These are phyloP conservation scores for Alternaria sp. DNA, from an alignment of 2,329 filamentous ascomycete genomes.

Conservation along the genomic window DNA sequence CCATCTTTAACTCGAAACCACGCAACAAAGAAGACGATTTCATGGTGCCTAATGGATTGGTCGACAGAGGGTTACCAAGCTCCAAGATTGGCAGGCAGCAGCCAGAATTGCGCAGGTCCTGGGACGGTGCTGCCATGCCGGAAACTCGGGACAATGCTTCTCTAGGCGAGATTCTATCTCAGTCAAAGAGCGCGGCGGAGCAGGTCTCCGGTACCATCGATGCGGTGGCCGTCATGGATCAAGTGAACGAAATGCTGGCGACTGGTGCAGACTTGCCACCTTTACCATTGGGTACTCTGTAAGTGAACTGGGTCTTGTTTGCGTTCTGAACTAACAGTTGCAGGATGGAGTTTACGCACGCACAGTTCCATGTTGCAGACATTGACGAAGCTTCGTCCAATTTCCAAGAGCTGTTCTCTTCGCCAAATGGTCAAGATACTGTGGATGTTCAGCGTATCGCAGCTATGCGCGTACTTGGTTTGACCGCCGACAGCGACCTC, in stretches of 20 bases:
- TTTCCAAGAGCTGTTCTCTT: slow-evolving; percentile 26
- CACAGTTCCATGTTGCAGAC: slow-evolving; percentile 30
- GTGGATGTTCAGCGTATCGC: slow-evolving; percentile 26
- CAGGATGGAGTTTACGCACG: slow-evolving; percentile 32
- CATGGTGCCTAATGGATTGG: slow-evolving; percentile 35
- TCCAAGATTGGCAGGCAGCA: slow-evolving; percentile 13
- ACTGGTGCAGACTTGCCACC: slow-evolving; percentile 4
- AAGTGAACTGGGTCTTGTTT: slow-evolving; percentile 11
- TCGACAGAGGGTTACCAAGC: slow-evolving; percentile 11
- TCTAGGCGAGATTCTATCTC: slow-evolving; percentile 23
- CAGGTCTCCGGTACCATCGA: slow-evolving; percentile 9
- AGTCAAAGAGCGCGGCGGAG: not conserved
- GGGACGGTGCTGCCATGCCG: not conserved
- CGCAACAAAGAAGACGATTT: slow-evolving; percentile 35
- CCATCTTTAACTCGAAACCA: not conserved
- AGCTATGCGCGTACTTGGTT: slow-evolving; percentile 16
- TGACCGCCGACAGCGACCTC: slow-evolving; percentile 12
- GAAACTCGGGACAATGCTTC: slow-evolving; percentile 12
- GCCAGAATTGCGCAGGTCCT: not conserved
- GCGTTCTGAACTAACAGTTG: slow-evolving; percentile 1
- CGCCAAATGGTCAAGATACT: not conserved
- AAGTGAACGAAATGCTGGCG: slow-evolving; percentile 20
- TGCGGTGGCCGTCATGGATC: slow-evolving; percentile 17
- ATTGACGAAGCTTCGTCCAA: slow-evolving; percentile 38
- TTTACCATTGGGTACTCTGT: slow-evolving; percentile 30